A percentile compares a stretch with the other conserved stretches of the same genome.
Conservation (phyloP, 1,139 yeast genomes). For the Zhuliangozyma blackwelliae region DNA sequence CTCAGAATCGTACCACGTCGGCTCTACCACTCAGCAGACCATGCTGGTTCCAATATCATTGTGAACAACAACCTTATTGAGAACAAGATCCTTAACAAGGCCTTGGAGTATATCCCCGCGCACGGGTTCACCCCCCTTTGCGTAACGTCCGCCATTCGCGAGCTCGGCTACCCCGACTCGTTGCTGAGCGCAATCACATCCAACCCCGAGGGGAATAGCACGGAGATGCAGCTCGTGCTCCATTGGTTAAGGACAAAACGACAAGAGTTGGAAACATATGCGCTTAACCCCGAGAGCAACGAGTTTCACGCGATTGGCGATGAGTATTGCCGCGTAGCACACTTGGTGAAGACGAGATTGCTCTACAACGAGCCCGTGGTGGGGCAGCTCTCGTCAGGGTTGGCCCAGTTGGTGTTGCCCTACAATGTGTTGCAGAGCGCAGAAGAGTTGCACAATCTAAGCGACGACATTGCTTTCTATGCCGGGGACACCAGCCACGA, state of each 20-base stretch:
- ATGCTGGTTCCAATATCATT: constrained; percentile 30
- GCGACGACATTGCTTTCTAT: constrained; percentile 79
- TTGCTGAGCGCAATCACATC: constrained; percentile 52
- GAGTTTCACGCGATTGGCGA: constrained; percentile 24
- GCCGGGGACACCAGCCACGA: constrained; percentile 83
- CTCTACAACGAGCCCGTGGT: constrained; percentile 56
- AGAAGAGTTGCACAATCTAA: constrained; percentile 65
- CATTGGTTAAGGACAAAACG: constrained; percentile 40
- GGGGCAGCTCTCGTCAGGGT: constrained; percentile 40
- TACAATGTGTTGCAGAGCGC: constrained; percentile 46
- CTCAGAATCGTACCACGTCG: constrained; percentile 1
- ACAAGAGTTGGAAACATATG: constrained; percentile 28
- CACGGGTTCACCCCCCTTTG: constrained; percentile 68
- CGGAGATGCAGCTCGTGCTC: constrained; percentile 45
- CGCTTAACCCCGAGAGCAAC: constrained; percentile 19
- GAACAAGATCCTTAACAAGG: constrained; percentile 29
- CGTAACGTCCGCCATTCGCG: constrained; percentile 57
- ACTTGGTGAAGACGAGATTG: constrained; percentile 58
- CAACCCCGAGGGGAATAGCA: constrained; percentile 23
- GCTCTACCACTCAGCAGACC: constrained; percentile 34
- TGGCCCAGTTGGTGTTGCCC: constrained; percentile 55
- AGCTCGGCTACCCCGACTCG: constrained; percentile 63
- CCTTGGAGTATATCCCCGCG: constrained; percentile 55
- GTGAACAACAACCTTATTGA: constrained; percentile 28
- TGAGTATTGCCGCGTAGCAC: constrained; percentile 59